Conservation (phyloP, 148 eudicot species). For the Vaccinium myrtillus region DNA sequence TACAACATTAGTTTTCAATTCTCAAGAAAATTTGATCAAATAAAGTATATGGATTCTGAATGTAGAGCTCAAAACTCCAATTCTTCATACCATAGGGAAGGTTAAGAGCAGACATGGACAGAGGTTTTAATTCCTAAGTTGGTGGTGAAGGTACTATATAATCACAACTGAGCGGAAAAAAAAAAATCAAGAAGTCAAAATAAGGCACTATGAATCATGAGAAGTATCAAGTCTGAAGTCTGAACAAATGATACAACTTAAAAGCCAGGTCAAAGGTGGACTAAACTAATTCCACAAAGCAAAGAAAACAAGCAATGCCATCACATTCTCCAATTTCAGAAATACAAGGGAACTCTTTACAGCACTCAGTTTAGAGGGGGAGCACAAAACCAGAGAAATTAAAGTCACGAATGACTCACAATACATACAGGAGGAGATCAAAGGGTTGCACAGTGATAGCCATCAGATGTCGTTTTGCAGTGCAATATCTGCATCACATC, state of each 20-base stretch:
- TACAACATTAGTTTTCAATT: not conserved
- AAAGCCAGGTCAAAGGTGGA: not conserved
- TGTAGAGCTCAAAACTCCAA: not conserved
- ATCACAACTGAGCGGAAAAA: not conserved
- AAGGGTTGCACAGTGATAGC: not conserved
- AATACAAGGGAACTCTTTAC: conserved; percentile 4
- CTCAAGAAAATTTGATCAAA: not conserved
- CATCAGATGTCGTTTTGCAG: conserved; percentile 5
- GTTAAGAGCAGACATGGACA: not conserved
- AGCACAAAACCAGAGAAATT: not conserved
- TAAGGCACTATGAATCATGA: not conserved
- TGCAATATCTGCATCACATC: not conserved
- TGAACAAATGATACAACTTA: not conserved
- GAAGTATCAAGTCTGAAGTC: not conserved
- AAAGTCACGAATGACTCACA: conserved; percentile 1
- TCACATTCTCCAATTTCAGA: not conserved
- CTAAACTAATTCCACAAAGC: not conserved
- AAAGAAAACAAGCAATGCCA: not conserved
- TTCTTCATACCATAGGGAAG: not conserved
- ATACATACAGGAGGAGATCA: not conserved
- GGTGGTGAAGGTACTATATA: not conserved
- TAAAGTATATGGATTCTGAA: not conserved
- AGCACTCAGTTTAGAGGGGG: conserved; percentile 1
- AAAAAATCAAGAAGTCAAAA: not conserved
- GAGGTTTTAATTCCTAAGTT: not conserved